Conservation (phyloP, 208 protist species). For the Trypanosomatidae sp. region DNA sequence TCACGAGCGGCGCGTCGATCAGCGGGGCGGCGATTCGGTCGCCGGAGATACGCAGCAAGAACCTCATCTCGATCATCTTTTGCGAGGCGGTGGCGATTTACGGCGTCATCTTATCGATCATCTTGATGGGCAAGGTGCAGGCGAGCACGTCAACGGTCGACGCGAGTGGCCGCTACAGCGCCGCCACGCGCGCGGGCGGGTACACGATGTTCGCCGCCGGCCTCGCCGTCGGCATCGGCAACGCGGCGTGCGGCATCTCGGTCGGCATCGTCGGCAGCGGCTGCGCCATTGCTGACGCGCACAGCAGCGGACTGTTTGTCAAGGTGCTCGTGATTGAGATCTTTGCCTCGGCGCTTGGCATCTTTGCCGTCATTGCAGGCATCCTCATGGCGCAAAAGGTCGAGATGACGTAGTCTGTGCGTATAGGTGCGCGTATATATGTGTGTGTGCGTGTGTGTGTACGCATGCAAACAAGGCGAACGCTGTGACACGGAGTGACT, state of each 20-base stretch:
- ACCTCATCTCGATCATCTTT: slow-evolving; percentile 96
- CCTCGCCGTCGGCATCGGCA: slow-evolving; percentile 90
- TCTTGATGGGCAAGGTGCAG: slow-evolving; percentile 91
- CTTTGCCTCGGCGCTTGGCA: slow-evolving; percentile 94
- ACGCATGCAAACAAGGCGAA: background rate
- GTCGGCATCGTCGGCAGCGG: slow-evolving; percentile 95
- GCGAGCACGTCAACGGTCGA: slow-evolving; percentile 26
- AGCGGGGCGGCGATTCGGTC: slow-evolving; percentile 78
- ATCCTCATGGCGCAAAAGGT: slow-evolving; percentile 92
- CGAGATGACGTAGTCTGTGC: slow-evolving; percentile 63
- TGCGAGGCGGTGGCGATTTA: slow-evolving; percentile 99
- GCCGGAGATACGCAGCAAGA: slow-evolving; percentile 87
- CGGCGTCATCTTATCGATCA: slow-evolving; percentile 98
- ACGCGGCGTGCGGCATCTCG: slow-evolving; percentile 92
- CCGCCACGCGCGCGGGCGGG: slow-evolving; percentile 30
- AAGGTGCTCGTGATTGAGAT: slow-evolving; percentile 98
- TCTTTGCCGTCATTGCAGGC: slow-evolving; percentile 97
- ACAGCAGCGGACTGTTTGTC: slow-evolving; percentile 91
- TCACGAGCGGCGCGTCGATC: slow-evolving; percentile 78
- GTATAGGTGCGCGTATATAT: background rate
- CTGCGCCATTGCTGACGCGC: slow-evolving; percentile 94
- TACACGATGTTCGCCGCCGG: slow-evolving; percentile 94
- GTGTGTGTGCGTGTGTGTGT: background rate
- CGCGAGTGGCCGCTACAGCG: slow-evolving; percentile 23
- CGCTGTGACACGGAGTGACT: no score